Evolutionary conservation across 2,329 filamentous ascomycete genomes (phyloP), one percentile per base, ranked within the genome.

Genomic region (Elsinoe perseae): DNA sequence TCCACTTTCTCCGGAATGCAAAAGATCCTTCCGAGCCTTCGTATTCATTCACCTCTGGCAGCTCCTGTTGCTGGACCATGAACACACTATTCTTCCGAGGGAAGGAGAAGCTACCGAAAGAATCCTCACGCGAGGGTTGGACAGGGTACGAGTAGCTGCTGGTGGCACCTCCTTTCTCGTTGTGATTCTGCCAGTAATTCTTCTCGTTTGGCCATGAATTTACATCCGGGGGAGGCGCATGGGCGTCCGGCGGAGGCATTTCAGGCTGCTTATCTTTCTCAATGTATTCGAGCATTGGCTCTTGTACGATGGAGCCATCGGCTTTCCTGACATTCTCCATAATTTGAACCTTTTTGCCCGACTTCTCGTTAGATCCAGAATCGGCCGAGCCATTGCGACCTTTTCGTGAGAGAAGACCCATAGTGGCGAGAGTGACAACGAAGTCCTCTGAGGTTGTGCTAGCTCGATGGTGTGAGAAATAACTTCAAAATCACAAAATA

Each of bases 301-400:
- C 53, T 27, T 56, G 53, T 7, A 56, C 53, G 5, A 44, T 25
- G 20, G 53, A 30, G 2, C 53, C 53, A 36, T 56, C 53, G 7
- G 42, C 42, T 28, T 46, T 44, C 16, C 53, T 40, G 20, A 56
- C 53, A 32, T 44, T 56, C 27, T 48, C 53, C 40, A 44, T 56
- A 4, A 56, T 46, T 18, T 52, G 48, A 6, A 38, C 32, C 30
- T 25, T 52, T 30, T 38, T 52, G 6, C 30, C 30, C 16, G 48
- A 52, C 18, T 38, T 52, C 25, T 52, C 48, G 16, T 52, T 52
- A 10, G 48, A 52, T 16, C 30, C 48, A 36, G 48, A 52, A 23
- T 52, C 48, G 48, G 48, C 48, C 5, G 48, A 52, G 28, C 48
- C 48, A 52, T 52, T 52, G 4, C 48, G 30, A 16, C 48, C 48